phyloP scores from a whole-genome alignment of 2,329 filamentous ascomycete species.

The Fusarium multiceps region DNA sequence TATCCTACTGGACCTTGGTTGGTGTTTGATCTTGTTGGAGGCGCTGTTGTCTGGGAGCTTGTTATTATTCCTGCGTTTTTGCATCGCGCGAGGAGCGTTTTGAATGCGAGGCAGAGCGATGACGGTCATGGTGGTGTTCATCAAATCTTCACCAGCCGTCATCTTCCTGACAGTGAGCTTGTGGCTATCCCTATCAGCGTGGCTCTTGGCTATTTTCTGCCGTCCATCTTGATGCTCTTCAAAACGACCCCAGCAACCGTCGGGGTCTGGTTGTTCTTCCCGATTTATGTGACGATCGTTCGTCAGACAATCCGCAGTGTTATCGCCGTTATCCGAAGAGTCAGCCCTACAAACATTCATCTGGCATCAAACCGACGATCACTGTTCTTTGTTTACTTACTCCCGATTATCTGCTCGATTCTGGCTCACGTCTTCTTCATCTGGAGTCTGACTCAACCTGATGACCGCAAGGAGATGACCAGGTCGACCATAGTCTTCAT shows the following conservation, averaged over 20 bases:
- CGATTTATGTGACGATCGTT: constrained; percentile 59
- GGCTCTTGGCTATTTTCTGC: constrained; percentile 59
- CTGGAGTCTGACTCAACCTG: constrained; percentile 52
- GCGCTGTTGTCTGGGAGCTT: constrained; percentile 64
- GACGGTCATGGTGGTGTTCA: constrained; percentile 33
- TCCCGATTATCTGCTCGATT: constrained; percentile 58
- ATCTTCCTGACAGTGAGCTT: constrained; percentile 63
- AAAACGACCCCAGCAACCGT: constrained; percentile 53
- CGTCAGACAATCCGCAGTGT: constrained; percentile 53
- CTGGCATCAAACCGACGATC: constrained; percentile 57
- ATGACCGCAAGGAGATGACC: constrained; percentile 64
- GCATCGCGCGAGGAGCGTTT: constrained; percentile 54
- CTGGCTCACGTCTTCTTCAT: constrained; percentile 57
- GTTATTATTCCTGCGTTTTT: constrained; percentile 63
- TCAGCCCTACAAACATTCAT: constrained; percentile 51
- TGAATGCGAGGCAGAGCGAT: constrained; percentile 33
- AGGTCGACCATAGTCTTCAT: constrained; percentile 59
- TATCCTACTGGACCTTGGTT: constrained; percentile 58
- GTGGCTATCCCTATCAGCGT: constrained; percentile 66
- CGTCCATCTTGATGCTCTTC: constrained; percentile 60
- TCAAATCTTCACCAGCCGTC: constrained; percentile 46
- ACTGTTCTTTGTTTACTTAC: constrained; percentile 56
- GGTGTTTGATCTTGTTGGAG: constrained; percentile 61
- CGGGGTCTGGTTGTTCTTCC: constrained; percentile 64
- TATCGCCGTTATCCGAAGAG: constrained; percentile 41